A percentile compares a stretch with the other conserved stretches of the same genome.
phyloP scores from a whole-genome alignment of 2,329 filamentous ascomycete genomes.

The Ramularia endophylla region DNA sequence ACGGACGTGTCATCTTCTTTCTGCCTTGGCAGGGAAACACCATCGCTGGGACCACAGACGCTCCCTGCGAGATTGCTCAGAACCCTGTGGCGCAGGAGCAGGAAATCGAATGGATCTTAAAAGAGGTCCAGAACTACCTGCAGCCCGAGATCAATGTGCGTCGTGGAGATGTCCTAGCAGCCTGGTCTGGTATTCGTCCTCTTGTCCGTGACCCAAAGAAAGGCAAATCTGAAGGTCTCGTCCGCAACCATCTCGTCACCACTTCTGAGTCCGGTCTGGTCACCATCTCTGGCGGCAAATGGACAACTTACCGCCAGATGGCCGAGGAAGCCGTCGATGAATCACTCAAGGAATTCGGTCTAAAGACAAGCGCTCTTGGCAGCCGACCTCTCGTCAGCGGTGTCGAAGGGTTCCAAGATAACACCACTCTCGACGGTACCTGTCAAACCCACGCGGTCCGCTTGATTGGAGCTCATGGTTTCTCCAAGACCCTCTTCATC shows the following conservation, averaged over 20 bases:
- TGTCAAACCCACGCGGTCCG: conserved; percentile 82
- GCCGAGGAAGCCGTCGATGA: conserved; percentile 83
- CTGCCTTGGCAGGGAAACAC: conserved; percentile 90
- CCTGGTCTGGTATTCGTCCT: conserved; percentile 83
- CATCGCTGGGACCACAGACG: conserved; percentile 82
- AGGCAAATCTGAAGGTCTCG: conserved; percentile 77
- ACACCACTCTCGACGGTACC: conserved; percentile 62
- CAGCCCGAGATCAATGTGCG: conserved; percentile 80
- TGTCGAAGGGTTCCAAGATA: conserved; percentile 64
- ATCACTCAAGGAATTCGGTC: conserved; percentile 62
- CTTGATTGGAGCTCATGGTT: conserved; percentile 78
- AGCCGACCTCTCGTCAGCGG: conserved; percentile 60
- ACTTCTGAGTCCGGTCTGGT: conserved; percentile 73
- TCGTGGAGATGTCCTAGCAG: conserved; percentile 79
- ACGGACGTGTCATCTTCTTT: conserved; percentile 89
- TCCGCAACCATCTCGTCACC: conserved; percentile 79
- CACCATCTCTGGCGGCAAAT: conserved; percentile 84
- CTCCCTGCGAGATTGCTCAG: conserved; percentile 63
- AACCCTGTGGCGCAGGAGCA: conserved; percentile 75
- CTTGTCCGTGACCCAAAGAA: conserved; percentile 82
- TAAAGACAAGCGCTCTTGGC: conserved; percentile 53
- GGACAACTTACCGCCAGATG: conserved; percentile 93
- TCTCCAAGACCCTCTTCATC: conserved; percentile 88
- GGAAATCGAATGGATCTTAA: conserved; percentile 82
- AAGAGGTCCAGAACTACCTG: conserved; percentile 75